phyloP scores from a whole-genome alignment of 768 basidiomycete species.

The Agrocybe chaxingu region DNA sequence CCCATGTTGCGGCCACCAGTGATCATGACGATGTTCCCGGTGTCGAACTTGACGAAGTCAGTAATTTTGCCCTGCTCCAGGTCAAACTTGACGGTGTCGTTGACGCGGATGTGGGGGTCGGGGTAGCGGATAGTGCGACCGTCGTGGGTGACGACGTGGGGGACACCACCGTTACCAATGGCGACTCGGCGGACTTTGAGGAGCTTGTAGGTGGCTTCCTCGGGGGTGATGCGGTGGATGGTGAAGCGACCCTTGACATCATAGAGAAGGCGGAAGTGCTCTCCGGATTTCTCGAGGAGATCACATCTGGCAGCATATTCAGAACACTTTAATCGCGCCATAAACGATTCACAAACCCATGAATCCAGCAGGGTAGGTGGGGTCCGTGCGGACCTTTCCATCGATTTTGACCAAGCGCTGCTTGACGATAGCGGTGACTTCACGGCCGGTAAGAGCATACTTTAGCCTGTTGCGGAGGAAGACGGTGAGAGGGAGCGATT shows the following conservation, averaged over 20 bases:
- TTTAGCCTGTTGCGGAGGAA: slow-evolving; percentile 99
- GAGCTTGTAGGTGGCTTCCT: slow-evolving; percentile 97
- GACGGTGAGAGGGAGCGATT: slow-evolving; percentile 94
- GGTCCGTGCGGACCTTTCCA: slow-evolving; percentile 96
- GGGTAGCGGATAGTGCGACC: slow-evolving; percentile 99
- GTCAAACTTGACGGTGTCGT: slow-evolving; percentile 98
- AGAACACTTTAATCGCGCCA: slow-evolving; percentile 1
- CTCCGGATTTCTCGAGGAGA: slow-evolving; percentile 98
- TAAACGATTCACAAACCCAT: slow-evolving; percentile 62
- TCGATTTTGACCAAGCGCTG: slow-evolving; percentile 99
- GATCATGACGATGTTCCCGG: slow-evolving; percentile 95
- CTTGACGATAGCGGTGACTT: slow-evolving; percentile 92
- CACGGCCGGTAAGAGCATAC: slow-evolving; percentile 95
- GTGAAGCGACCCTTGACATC: slow-evolving; percentile 99
- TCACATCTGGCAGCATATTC: slow-evolving; percentile 62
- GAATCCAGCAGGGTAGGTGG: slow-evolving; percentile 96
- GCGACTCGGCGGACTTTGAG: slow-evolving; percentile 91
- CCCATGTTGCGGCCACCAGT: slow-evolving; percentile 99
- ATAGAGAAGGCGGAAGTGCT: slow-evolving; percentile 99
- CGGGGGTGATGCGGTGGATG: slow-evolving; percentile 97
- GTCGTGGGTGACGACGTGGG: slow-evolving; percentile 97
- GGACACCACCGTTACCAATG: slow-evolving; percentile 90
- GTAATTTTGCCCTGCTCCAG: slow-evolving; percentile 91
- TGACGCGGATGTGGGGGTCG: slow-evolving; percentile 90
- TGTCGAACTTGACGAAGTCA: slow-evolving; percentile 94